A percentile compares a stretch with the other conserved stretches of the same genome.
These are phyloP conservation scores for Podila horticola DNA, from an alignment of 192 early-diverging fungal species.

Conservation along the genomic window DNA sequence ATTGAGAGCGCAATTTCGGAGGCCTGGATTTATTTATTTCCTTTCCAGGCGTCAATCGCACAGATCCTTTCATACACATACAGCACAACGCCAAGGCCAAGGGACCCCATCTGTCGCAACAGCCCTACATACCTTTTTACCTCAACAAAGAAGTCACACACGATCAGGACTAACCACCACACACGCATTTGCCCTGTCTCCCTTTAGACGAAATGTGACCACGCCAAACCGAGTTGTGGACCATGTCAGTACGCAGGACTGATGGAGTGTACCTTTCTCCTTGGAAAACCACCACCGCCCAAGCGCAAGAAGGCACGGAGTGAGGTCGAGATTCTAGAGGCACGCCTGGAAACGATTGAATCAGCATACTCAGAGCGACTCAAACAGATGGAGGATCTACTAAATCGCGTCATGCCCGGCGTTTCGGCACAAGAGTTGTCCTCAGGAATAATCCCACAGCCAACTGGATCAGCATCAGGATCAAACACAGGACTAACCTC, in stretches of 20 bases:
- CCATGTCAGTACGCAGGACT: slow-evolving; percentile 41
- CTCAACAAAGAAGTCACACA: not conserved
- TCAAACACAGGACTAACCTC: not conserved
- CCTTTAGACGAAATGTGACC: slow-evolving; percentile 48
- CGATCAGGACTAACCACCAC: no score
- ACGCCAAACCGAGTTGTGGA: slow-evolving; percentile 37
- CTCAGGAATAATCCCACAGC: not conserved
- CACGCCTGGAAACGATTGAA: slow-evolving; percentile 37
- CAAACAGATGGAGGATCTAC: slow-evolving; percentile 36
- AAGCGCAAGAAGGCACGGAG: slow-evolving; percentile 38
- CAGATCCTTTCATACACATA: not conserved
- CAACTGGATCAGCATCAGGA: slow-evolving; percentile 4
- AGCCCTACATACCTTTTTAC: not conserved
- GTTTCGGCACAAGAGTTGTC: slow-evolving; percentile 5
- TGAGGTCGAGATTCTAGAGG: slow-evolving; percentile 41
- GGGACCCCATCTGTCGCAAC: no score
- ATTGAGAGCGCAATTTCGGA: not conserved
- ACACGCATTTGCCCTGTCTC: not conserved
- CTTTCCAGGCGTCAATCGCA: not conserved
- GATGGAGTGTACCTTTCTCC: slow-evolving; percentile 46
- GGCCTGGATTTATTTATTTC: not conserved
- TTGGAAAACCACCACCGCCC: slow-evolving; percentile 37
- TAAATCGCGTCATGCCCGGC: slow-evolving; percentile 34
- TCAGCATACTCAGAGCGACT: slow-evolving; percentile 48
- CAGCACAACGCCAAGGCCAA: no score